These are phyloP conservation scores for Cercospora nicotianae DNA, from an alignment of 2,329 filamentous ascomycete species.

Conservation along the genomic window DNA sequence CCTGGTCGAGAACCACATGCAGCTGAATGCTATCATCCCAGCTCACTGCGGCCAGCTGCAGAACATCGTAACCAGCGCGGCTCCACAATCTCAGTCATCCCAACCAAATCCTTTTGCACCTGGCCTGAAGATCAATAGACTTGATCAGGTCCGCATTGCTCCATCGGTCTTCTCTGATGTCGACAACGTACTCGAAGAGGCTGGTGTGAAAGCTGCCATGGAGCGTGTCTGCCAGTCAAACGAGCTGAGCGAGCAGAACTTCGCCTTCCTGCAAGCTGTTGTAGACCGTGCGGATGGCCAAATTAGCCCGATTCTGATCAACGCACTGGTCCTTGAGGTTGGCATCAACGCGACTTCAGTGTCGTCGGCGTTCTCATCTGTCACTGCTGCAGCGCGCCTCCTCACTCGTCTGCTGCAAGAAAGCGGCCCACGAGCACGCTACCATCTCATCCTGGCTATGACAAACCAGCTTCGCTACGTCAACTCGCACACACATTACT, in stretches of 20 bases:
- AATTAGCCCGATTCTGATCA: conserved; percentile 60
- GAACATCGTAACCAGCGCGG: conserved; percentile 83
- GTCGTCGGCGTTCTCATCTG: conserved; percentile 63
- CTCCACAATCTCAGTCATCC: conserved; percentile 65
- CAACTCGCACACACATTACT: conserved; percentile 88
- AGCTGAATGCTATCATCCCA: conserved; percentile 77
- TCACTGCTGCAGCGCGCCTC: conserved; percentile 67
- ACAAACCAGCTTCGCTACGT: conserved; percentile 90
- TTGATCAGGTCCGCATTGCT: conserved; percentile 70
- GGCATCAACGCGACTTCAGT: conserved; percentile 68
- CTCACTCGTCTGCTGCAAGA: conserved; percentile 76
- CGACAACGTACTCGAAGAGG: conserved; percentile 49
- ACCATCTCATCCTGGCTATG: conserved; percentile 80
- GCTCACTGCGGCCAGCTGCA: conserved; percentile 82
- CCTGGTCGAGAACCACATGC: conserved; percentile 80
- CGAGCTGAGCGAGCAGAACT: conserved; percentile 66
- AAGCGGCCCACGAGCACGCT: conserved; percentile 73
- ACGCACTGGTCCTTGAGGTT: conserved; percentile 81
- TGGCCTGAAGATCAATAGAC: conserved; percentile 72
- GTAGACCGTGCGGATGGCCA: conserved; percentile 57
- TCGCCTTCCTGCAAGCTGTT: conserved; percentile 72
- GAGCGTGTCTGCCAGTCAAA: conserved; percentile 49
- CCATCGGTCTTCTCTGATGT: conserved; percentile 67
- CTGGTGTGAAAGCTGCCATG: conserved; percentile 55
- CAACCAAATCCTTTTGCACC: conserved; percentile 71